These are phyloP conservation scores for Aspergillus ostianus DNA, from an alignment of 495 filamentous ascomycete genomes.

Conservation along the genomic window DNA sequence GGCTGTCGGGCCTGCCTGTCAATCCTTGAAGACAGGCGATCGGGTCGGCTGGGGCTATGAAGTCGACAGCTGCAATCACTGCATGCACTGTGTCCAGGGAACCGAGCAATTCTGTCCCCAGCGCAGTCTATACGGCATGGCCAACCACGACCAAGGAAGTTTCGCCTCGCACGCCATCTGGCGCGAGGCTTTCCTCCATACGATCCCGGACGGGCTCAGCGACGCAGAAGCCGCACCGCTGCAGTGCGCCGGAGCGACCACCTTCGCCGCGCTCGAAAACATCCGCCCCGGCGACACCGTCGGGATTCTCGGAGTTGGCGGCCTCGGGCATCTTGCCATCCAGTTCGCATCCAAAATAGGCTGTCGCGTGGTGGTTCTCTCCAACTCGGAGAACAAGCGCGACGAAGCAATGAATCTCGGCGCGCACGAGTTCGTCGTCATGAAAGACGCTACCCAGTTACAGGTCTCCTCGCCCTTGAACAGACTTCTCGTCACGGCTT, in stretches of 20 bases:
- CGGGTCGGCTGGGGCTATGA: slow-evolving; percentile 23
- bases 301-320: slow-evolving; percentile 16
- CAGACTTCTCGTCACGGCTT: slow-evolving; percentile 10
- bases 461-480: slow-evolving; percentile 4
- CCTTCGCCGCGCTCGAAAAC: slow-evolving; percentile 11
- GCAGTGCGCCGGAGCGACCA: slow-evolving; percentile 17
- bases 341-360: slow-evolving; percentile 19
- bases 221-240: slow-evolving; percentile 14
- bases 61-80: slow-evolving; percentile 16
- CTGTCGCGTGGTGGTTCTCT: slow-evolving; percentile 17
- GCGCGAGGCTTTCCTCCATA: slow-evolving; percentile 16
- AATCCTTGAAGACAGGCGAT: slow-evolving; percentile 15
- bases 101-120: slow-evolving; percentile 11
- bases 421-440: slow-evolving; percentile 15
- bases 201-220: slow-evolving; percentile 12
- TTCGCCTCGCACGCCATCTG: slow-evolving; percentile 17
- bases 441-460: slow-evolving; percentile 10
- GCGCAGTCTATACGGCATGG: slow-evolving; percentile 9
- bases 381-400: slow-evolving; percentile 13
- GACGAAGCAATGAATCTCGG: slow-evolving; percentile 16
- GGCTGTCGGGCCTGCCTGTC: slow-evolving; percentile 7
- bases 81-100: slow-evolving; percentile 11
- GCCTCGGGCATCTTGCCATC: slow-evolving; percentile 18
- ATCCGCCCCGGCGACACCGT: slow-evolving; percentile 15
- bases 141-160: slow-evolving; percentile 13